Evolutionary conservation across 208 protist genomes (phyloP).

Genomic region (Phytomonas francai): DNA sequence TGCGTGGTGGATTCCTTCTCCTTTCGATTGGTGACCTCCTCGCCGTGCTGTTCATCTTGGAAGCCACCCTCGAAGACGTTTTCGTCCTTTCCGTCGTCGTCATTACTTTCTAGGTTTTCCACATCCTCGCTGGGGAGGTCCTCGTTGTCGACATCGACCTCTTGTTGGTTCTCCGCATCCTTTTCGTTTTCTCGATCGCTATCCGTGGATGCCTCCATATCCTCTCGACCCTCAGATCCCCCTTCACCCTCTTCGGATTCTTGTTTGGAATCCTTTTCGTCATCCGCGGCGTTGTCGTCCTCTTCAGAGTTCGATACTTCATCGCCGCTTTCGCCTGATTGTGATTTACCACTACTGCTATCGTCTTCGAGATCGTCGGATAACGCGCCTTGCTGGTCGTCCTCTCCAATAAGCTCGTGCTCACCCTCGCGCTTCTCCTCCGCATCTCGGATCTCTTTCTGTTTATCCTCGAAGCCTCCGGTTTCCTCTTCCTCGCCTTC

Average conservation of each 20-base stretch:
- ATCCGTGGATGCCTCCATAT: conserved; percentile 20
- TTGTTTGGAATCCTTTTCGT: conserved; percentile 25
- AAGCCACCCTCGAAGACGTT: conserved; percentile 60
- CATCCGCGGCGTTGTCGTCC: conserved; percentile 27
- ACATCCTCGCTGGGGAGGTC: conserved; percentile 31
- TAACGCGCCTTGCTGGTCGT: conserved; percentile 26
- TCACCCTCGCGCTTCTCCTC: conserved; percentile 60
- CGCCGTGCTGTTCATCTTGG: conserved; percentile 45
- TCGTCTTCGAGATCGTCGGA: conserved; percentile 29
- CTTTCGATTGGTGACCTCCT: conserved; percentile 25
- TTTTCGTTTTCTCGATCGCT: conserved; percentile 23
- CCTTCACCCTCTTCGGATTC: conserved; percentile 23
- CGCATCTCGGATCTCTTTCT: conserved; percentile 70
- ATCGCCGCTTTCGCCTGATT: conserved; percentile 37
- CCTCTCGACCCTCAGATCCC: conserved; percentile 24
- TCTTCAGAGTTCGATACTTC: conserved; percentile 45
- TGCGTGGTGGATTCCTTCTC: conserved; percentile 38
- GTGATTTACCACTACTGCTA: conserved; percentile 22
- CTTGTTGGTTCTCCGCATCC: conserved; percentile 17
- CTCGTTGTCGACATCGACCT: conserved; percentile 20
- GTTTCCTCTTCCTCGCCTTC: conserved; percentile 70
- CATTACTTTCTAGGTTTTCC: conserved; percentile 54
- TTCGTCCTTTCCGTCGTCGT: conserved; percentile 77
- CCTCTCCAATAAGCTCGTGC: conserved; percentile 69
- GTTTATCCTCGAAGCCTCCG: conserved; percentile 79